Base-by-base conservation (phyloP, 148 eudicot species). In the Spergularia bocconei region DNA sequence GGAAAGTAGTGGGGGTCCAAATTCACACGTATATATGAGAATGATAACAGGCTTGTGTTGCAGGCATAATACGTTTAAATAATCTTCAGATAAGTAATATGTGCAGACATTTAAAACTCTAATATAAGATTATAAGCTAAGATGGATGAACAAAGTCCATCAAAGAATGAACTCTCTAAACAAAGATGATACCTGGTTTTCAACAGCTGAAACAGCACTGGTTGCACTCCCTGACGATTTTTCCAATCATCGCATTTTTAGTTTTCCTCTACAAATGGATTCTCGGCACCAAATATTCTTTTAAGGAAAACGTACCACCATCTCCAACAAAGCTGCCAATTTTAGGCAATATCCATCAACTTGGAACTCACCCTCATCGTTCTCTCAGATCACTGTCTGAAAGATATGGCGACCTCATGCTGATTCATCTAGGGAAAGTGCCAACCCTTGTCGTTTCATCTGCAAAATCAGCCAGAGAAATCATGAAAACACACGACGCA, bases 401-500 rank as follows among this genome's bases (percentile, higher is more conserved):
- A 2, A 48, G 29, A 72, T 58, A 76, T 9, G 83, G 83, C n/a
- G 72, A 75, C 6, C 77, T 80, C 69, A 76, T 80, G 83, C 9
- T 76, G 63, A 44, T 80, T 58, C 72, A 80, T 29, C 71, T 76
- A 0, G 83, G 79, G 3, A 62, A 75, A 23, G 41, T 16, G 17
- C 79, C 83, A 12, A 65, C 52, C 10, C 55, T 80, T 0, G 62
- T 80, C 2, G 72, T 75, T 23, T 80, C 83, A 17, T 76, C 83
- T 4, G 83, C 76, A 56, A 39, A 57, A 29, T 77, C 63, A 47
- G 79, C 76, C 33, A 66, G 63, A 8, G 83, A 80, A 69, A 75
- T 76, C 63, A 80, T 80, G 83, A 77, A 65, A 72, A 80, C 79
- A 25, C 77, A 80, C 51, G 83, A 80, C 39, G 59, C 73, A 6